A percentile compares a stretch with the other conserved stretches of the same genome.
Conservation (phyloP, 352 stramenopile species). For the Phytopythium oedochilum region DNA sequence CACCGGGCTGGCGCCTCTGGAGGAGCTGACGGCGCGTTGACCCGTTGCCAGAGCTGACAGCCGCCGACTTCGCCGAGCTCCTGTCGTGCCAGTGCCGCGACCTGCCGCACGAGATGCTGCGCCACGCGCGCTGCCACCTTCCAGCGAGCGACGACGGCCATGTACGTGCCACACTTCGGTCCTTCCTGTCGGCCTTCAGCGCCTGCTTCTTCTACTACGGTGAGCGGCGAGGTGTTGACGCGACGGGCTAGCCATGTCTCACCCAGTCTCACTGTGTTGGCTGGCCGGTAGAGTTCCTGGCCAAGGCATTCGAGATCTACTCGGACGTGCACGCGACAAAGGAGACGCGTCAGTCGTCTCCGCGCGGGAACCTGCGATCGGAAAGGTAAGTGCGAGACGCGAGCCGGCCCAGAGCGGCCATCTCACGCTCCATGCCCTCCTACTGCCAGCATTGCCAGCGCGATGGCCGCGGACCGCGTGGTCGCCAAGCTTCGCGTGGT, state of each 20-base stretch:
- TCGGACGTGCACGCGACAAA: conserved; percentile 25
- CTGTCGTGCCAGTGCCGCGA: conserved; percentile 53
- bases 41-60: conserved; percentile 28
- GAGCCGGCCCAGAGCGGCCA: too few species aligned
- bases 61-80: conserved; percentile 56
- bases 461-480: conserved; percentile 39
- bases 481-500: conserved; percentile 42
- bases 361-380: conserved; percentile 15
- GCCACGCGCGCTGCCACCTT: conserved; percentile 37
- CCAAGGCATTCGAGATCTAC: conserved; percentile 43
- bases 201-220: conserved; percentile 53
- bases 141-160: conserved; percentile 24
- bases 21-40: background rate
- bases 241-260: too few species aligned
- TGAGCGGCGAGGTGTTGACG: conserved; percentile 5
- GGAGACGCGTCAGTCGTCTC: conserved; percentile 19
- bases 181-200: conserved; percentile 31
- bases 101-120: conserved; percentile 32
- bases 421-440: too few species aligned
- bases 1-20: too few species aligned
- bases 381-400: conserved; percentile 49
- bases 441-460: conserved; percentile 34
- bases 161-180: conserved; percentile 17
- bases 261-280: background rate
- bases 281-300: conserved; percentile 38